Evolutionary conservation across 352 stramenopile genomes (phyloP), one percentile per base, ranked within the genome.

Genomic region (Pythium biforme): DNA sequence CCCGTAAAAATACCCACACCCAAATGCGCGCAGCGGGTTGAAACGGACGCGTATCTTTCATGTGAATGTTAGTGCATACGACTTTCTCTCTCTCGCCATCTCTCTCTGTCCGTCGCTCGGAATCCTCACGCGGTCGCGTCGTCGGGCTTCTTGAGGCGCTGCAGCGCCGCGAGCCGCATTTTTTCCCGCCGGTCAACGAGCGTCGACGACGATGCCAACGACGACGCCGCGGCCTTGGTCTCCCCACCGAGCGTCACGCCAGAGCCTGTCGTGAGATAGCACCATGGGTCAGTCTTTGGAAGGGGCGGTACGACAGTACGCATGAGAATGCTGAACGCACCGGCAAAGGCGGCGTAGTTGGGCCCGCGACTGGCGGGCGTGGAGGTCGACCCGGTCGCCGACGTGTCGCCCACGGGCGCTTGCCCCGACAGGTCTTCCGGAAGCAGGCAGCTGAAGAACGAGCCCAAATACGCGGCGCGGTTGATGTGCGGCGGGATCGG

Each of bases 401-500:
- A n/a, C 25, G 66, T 59, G 48, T 75, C 76, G 3, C 82, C 83
- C 31, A 93, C 82, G 0, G 86, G 86, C 31, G 86, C 82, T 65
- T 90, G 75, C 14, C 72, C 71, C 10, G 68, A 70, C 23, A 80
- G 31, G 12, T 88, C 73, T 12, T 76, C 59, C 10, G 86, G 86
- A 66, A 95, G 70, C 51, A 95, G 66, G 56, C 86, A 95, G 69
- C 82, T 91, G 20, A 92, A 72, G 64, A 90, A 95, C n/a, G 86
- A 94, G 20, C 88, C 93, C n/a, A 98, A 66, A 77, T 97, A 92
- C n/a, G 92, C 90, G 4, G 90, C 85, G 60, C 94, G 90, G 63
- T 98, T 98, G 47, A 98, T 78, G 75, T 97, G 95, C 33, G 75
- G 63, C 7, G 94, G 94, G 56, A 98, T 96, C 14, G 79, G 69